Percentiles rank a stretch among this genome's conserved stretches.
Evolutionary conservation across 805 yeast species (phyloP).

Genomic region (Candida tibetensis): DNA sequence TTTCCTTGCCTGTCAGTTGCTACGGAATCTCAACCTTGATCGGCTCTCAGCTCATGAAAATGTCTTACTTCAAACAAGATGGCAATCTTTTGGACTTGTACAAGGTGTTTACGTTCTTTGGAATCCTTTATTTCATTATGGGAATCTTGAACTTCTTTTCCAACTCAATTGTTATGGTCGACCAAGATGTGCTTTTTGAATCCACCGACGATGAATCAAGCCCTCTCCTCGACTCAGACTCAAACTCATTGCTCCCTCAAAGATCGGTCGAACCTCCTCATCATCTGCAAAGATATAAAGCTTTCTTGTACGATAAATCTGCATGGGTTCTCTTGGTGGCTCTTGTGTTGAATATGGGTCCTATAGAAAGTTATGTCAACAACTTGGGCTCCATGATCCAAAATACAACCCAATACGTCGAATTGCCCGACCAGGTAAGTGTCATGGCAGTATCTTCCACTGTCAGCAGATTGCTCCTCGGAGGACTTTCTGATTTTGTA

Average conservation of each 20-base stretch:
- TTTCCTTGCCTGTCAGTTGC: conserved; percentile 83
- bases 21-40: conserved; percentile 81
- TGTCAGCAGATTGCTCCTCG: conserved; percentile 60
- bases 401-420: conserved; percentile 26
- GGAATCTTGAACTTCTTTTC: conserved; percentile 63
- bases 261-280: conserved; percentile 36
- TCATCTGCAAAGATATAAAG: conserved; percentile 32
- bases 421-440: conserved; percentile 50
- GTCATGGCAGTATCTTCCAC: conserved; percentile 69
- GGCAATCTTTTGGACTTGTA: conserved; percentile 42
- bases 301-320: conserved; percentile 50
- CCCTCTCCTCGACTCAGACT: conserved; percentile 22
- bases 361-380: conserved; percentile 79
- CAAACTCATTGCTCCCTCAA: conserved; percentile 25
- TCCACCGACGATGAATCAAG: conserved; percentile 27
- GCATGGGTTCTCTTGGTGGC: conserved; percentile 64
- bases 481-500: conserved; percentile 64
- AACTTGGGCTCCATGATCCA: conserved; percentile 75
- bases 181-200: conserved; percentile 43
- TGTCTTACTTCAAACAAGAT: conserved; percentile 35
- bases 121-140: conserved; percentile 50
- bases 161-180: conserved; percentile 61
- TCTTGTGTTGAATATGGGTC: conserved; percentile 71
- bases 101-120: conserved; percentile 52
- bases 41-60: conserved; percentile 59